A percentile compares a stretch with the other conserved stretches of the same genome.
Conservation (phyloP, 129 eudicot genomes). For the Flaveria trinervia region DNA sequence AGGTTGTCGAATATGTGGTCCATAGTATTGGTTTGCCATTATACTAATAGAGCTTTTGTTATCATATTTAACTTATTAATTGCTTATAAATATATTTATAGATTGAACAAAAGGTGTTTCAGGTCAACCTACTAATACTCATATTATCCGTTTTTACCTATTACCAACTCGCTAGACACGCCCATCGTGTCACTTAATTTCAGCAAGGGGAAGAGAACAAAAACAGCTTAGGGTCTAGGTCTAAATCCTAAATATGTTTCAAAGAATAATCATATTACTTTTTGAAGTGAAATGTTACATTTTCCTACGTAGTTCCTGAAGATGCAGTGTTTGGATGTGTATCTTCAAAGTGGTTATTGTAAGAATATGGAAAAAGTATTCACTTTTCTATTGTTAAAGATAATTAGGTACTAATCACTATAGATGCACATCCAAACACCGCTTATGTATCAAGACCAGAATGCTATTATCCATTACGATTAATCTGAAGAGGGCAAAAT, state of each 20-base stretch:
- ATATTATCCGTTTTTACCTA: neutral
- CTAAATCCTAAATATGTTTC: neutral
- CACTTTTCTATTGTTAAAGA: slow-evolving; percentile 30
- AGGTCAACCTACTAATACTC: neutral
- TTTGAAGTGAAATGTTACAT: neutral
- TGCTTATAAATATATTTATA: neutral
- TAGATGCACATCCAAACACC: slow-evolving; percentile 3
- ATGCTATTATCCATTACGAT: neutral
- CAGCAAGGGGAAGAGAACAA: neutral
- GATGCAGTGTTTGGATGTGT: neutral
- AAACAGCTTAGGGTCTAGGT: slow-evolving; percentile 5
- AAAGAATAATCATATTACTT: neutral
- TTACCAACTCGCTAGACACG: neutral
- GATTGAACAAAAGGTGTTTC: neutral
- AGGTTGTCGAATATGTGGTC: neutral
- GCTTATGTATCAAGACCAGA: neutral
- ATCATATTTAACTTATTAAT: neutral
- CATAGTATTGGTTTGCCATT: neutral
- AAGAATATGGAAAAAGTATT: neutral
- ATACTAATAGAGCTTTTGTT: neutral
- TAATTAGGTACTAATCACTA: slow-evolving; percentile 2
- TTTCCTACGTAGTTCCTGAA: neutral
- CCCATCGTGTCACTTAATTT: neutral
- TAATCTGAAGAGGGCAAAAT: slow-evolving; percentile 15
- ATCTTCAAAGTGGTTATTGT: neutral